Conservation (phyloP, 75 land plant genomes). For the Pinus tabuliformis region DNA sequence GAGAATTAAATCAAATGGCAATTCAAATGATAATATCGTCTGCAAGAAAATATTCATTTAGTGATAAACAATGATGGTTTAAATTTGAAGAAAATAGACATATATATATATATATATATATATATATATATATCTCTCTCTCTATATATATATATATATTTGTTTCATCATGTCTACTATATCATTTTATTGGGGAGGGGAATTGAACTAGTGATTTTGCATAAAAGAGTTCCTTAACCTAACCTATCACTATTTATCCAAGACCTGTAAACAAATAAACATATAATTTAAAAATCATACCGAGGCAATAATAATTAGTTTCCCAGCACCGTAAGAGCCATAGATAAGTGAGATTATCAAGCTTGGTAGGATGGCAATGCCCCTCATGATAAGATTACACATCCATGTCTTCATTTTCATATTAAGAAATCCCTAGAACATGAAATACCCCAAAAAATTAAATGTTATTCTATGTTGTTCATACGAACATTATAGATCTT, state of each 20-base stretch:
- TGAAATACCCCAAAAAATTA: too few species aligned
- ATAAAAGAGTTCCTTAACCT: too few species aligned
- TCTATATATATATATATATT: too few species aligned
- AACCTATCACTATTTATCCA: too few species aligned
- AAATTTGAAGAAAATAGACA: neutral
- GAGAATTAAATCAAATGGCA: conserved; percentile 47
- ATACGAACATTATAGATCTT: neutral
- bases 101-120: too few species aligned
- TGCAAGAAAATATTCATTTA: neutral
- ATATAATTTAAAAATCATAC: neutral
- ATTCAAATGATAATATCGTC: conserved; percentile 48
- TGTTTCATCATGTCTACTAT: too few species aligned
- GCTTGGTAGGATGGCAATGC: conserved; percentile 30
- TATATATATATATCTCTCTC: too few species aligned
- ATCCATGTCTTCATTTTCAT: conserved; percentile 26
- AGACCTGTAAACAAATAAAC: too few species aligned
- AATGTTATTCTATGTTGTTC: neutral
- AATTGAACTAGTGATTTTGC: too few species aligned
- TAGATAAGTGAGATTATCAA: conserved; percentile 17
- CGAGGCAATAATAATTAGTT: conserved; percentile 14
- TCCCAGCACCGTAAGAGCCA: conserved; percentile 33
- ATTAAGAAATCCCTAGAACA: conserved; percentile 24
- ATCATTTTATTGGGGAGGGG: too few species aligned
- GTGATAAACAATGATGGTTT: neutral
- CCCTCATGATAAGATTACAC: conserved; percentile 22